Conservation (phyloP, 768 basidiomycete genomes). For the Tricholoma saponaceum region DNA sequence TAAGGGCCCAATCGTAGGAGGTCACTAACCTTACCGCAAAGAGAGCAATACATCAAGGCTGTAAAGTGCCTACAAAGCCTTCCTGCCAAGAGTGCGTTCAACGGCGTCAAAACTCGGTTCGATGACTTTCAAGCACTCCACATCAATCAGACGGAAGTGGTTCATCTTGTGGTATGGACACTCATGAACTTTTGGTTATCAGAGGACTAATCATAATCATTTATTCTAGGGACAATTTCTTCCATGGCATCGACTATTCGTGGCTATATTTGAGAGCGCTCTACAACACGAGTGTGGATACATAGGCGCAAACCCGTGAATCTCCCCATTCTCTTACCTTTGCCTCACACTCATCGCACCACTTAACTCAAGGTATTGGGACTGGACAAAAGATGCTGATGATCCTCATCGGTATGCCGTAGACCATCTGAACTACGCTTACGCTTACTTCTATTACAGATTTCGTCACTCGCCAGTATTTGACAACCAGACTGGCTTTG, state of each 20-base stretch:
- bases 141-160: slow-evolving; percentile 21
- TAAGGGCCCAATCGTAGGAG: neutral
- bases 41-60: slow-evolving; percentile 26
- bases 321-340: neutral
- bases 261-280: slow-evolving; percentile 19
- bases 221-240: slow-evolving; percentile 24
- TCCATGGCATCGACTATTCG: slow-evolving; percentile 27
- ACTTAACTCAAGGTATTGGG: slow-evolving; percentile 30
- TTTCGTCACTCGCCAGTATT: slow-evolving; percentile 30
- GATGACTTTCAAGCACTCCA: slow-evolving; percentile 38
- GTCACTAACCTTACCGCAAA: slow-evolving; percentile 9
- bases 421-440: neutral
- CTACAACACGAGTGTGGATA: slow-evolving; percentile 23
- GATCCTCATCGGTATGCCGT: slow-evolving; percentile 16
- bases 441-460: slow-evolving; percentile 14
- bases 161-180: slow-evolving; percentile 29
- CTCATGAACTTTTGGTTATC: neutral
- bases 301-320: slow-evolving; percentile 20
- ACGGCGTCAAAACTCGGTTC: slow-evolving; percentile 26
- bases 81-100: slow-evolving; percentile 19
- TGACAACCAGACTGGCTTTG: slow-evolving; percentile 32
- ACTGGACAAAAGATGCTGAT: slow-evolving; percentile 34
- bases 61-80: slow-evolving; percentile 29
- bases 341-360: neutral
- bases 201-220: neutral